Percentiles rank a stretch among this genome's conserved stretches.
phyloP scores from a whole-genome alignment of 2,329 filamentous ascomycete species.

The Xylaria sp. region DNA sequence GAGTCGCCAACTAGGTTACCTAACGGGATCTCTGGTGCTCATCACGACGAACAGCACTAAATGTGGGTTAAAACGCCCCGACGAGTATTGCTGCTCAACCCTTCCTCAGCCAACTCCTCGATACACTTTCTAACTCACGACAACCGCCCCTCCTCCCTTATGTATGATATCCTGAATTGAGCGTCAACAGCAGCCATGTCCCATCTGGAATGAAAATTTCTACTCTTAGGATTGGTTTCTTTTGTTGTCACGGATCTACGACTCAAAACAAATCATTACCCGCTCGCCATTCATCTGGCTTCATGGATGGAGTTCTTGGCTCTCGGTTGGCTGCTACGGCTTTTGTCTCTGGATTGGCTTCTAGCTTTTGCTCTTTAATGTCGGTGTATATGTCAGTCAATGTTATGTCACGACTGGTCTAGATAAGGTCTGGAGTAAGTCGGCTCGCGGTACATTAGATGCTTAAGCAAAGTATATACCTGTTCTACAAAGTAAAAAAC shows the following conservation, averaged over 20 bases:
- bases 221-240: conserved; percentile 32
- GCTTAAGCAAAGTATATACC: conserved; percentile 45
- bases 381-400: conserved; percentile 42
- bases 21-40: conserved; percentile 39
- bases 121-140: conserved; percentile 24
- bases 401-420: conserved; percentile 41
- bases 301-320: conserved; percentile 46
- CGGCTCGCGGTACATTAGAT: conserved; percentile 46
- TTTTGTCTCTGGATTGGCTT: conserved; percentile 40
- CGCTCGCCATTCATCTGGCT: conserved; percentile 33
- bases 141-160: conserved; percentile 31
- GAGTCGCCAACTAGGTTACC: conserved; percentile 42
- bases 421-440: conserved; percentile 39
- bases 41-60: conserved; percentile 35
- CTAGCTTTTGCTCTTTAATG: conserved; percentile 39
- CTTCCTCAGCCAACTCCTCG: conserved; percentile 13
- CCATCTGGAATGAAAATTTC: conserved; percentile 23
- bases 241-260: conserved; percentile 45
- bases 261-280: conserved; percentile 39
- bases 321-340: conserved; percentile 33
- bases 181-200: conserved; percentile 31
- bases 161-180: conserved; percentile 44
- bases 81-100: conserved; percentile 9
- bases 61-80: conserved; percentile 10
- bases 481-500: conserved; percentile 23